Base-by-base conservation (phyloP, 495 filamentous ascomycete species). In the Sordaria brevicollis region DNA sequence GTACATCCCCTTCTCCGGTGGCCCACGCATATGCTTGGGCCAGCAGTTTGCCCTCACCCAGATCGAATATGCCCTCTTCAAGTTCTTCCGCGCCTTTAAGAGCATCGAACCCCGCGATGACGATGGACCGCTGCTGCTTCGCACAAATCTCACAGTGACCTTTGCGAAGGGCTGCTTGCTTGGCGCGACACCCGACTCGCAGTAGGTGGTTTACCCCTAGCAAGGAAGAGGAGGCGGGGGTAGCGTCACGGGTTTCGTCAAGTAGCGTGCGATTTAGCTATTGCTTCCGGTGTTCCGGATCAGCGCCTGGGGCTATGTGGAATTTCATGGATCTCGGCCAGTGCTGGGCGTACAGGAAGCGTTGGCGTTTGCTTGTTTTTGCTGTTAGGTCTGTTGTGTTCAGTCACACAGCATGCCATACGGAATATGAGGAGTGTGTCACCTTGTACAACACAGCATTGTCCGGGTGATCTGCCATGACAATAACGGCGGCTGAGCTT, bases 1-100 rank as follows among this genome's bases (percentile, higher is more conserved):
- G 65, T 91, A 86, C 74, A 70, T 90, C 37, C 89, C 89, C 0
- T 91, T 91, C 71, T 86, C 85, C 66, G 88, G 88, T 1, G 88
- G 89, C 0, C 88, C 89, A 0, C 80, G 89, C n/a, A 88, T 89
- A 49, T 90, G 83, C 81, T 81, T 79, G 31, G 85, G 84, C 17
- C 84, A 87, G 75, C 83, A 85, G 69, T 88, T 89, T 71, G 88
- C 87, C 0, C 76, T 89, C 35, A 88, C 84, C 1, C 85, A 90
- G 76, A 82, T 86, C n/a, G 77, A 77, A 2, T 86, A 85, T 67
- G 86, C 88, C 1, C 74, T 89, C 34, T 85, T 88, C 36, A 79
- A 86, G 35, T 81, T 92, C 39, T 75, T 91, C 70, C 88, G 88
- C 77, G 79, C 75, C 10, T 91, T 90, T 77, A 79, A 83, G 71